Conservation (phyloP, 441 rosid species). For the Croton setiger region DNA sequence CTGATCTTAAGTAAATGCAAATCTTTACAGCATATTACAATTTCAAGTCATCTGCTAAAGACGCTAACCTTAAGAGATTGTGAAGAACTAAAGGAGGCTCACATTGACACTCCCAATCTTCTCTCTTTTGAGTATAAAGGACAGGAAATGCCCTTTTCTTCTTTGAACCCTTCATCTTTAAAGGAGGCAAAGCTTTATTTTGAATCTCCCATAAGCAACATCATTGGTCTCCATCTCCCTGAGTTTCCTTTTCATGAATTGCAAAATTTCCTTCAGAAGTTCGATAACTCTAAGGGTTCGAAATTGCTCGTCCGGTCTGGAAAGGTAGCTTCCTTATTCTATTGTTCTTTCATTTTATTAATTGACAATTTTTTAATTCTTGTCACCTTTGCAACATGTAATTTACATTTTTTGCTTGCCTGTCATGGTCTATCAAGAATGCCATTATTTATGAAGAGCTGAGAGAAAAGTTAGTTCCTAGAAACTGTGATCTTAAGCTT, state of each 20-base stretch:
- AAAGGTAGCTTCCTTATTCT: conserved; percentile 20
- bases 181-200: conserved; percentile 34
- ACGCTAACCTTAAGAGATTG: conserved; percentile 28
- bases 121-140: conserved; percentile 37
- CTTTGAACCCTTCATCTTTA: conserved; percentile 29
- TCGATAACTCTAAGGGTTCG: conserved; percentile 26
- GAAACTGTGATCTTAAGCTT: conserved; percentile 22
- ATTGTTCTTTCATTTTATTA: neutral
- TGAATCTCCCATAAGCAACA: neutral
- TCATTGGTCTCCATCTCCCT: neutral
- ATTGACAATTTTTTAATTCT: neutral
- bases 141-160: conserved; percentile 27
- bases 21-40: conserved; percentile 16
- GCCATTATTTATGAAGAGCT: conserved; percentile 31
- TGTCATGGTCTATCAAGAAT: conserved; percentile 20
- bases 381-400: neutral
- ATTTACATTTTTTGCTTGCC: neutral
- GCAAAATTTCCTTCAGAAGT: conserved; percentile 25
- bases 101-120: conserved; percentile 33
- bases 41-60: conserved; percentile 23
- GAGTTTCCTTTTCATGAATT: conserved; percentile 21
- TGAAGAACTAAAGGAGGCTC: conserved; percentile 20
- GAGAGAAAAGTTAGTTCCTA: conserved; percentile 23
- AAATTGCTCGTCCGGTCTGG: conserved; percentile 23
- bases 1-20: conserved; percentile 31